These are phyloP conservation scores for Colletotrichum acutatum DNA, from an alignment of 2,329 filamentous ascomycete species.

Conservation along the genomic window DNA sequence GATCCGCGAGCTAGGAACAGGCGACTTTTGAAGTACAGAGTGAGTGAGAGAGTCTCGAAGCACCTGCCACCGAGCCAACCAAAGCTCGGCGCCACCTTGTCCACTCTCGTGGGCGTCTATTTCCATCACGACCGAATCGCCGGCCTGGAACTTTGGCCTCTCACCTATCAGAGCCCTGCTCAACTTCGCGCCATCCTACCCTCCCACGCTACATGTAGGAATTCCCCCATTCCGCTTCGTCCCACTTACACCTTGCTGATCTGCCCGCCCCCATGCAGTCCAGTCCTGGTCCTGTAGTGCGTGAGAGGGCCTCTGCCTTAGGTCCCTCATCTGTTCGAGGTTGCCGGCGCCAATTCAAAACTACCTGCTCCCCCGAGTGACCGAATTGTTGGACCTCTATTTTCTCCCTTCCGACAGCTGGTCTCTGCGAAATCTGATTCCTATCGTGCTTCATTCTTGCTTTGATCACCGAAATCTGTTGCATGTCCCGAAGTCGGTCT, in stretches of 20 bases:
- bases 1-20: slow-evolving; percentile 17
- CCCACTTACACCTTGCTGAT: slow-evolving; percentile 47
- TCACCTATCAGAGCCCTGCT: slow-evolving; percentile 56
- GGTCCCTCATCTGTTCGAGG: slow-evolving; percentile 4
- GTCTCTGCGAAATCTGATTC: slow-evolving; percentile 59
- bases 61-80: slow-evolving; percentile 36
- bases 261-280: slow-evolving; percentile 38
- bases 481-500: slow-evolving; percentile 38
- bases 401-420: slow-evolving; percentile 64
- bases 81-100: slow-evolving; percentile 48
- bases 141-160: slow-evolving; percentile 51
- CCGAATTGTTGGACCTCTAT: slow-evolving; percentile 47
- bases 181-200: slow-evolving; percentile 37
- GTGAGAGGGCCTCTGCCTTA: slow-evolving; percentile 23
- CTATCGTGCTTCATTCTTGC: slow-evolving; percentile 49
- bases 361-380: slow-evolving; percentile 55
- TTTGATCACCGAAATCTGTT: slow-evolving; percentile 41
- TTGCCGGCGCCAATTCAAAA: slow-evolving; percentile 63
- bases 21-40: slow-evolving; percentile 1
- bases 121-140: slow-evolving; percentile 50
- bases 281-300: slow-evolving; percentile 43
- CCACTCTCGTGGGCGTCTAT: slow-evolving; percentile 56
- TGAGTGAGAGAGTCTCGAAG: slow-evolving; percentile 8
- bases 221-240: slow-evolving; percentile 48
- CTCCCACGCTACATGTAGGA: slow-evolving; percentile 42